phyloP scores from a whole-genome alignment of 2,329 filamentous ascomycete genomes.

The Aspergillus pseudoglaucus region DNA sequence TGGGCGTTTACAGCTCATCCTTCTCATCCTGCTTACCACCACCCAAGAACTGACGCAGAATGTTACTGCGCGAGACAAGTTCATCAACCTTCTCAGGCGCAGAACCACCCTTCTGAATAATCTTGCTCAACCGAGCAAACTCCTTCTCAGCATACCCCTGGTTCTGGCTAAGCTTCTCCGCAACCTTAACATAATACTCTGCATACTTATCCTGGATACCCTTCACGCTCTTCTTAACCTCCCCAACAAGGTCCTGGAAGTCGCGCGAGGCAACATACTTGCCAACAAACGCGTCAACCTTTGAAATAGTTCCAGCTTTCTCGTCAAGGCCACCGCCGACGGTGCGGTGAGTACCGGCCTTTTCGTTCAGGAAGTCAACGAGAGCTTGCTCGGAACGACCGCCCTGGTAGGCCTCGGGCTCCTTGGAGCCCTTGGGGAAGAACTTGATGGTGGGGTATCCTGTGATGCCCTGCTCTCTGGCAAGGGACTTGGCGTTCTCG shows the following conservation, averaged over 20 bases:
- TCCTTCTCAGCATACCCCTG: conserved; percentile 79
- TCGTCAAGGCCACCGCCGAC: conserved; percentile 73
- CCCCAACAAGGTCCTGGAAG: conserved; percentile 58
- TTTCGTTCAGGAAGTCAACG: conserved; percentile 75
- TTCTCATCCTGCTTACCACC: conserved; percentile 55
- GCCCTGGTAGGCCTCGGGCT: conserved; percentile 64
- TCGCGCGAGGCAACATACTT: conserved; percentile 61
- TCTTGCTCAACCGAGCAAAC: conserved; percentile 67
- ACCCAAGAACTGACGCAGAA: conserved; percentile 69
- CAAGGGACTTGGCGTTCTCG: conserved; percentile 72
- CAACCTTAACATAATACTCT: conserved; percentile 88
- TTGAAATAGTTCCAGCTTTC: conserved; percentile 73
- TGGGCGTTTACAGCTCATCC: conserved; percentile 53
- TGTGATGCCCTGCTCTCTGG: conserved; percentile 67
- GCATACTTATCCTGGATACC: conserved; percentile 72
- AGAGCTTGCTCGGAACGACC: conserved; percentile 71
- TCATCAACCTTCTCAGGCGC: conserved; percentile 84
- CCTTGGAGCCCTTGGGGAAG: conserved; percentile 79
- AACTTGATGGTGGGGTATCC: conserved; percentile 98
- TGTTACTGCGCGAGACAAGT: conserved; percentile 77
- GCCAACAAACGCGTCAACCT: conserved; percentile 67
- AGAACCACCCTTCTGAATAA: conserved; percentile 80
- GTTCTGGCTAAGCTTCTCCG: conserved; percentile 75
- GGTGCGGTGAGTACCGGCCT: conserved; percentile 79
- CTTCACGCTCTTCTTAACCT: conserved; percentile 66